These are phyloP conservation scores for Hypoxylon sp. DNA, from an alignment of 2,329 filamentous ascomycete genomes.

Conservation along the genomic window DNA sequence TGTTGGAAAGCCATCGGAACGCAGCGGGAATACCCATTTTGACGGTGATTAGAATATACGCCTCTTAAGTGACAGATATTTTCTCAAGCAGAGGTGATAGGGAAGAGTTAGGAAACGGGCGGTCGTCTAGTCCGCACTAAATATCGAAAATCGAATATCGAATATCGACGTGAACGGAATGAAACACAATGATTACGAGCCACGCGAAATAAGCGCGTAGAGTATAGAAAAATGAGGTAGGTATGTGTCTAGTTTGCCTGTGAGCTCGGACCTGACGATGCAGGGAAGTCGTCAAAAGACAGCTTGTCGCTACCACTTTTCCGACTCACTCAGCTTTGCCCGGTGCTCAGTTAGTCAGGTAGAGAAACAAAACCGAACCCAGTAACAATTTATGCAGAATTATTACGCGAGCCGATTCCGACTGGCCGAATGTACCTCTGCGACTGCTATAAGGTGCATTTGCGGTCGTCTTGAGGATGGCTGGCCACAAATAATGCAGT, in stretches of 20 bases:
- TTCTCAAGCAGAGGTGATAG: constrained; percentile 4
- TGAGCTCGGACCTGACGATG: constrained; percentile 8
- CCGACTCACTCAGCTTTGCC: constrained; percentile 1
- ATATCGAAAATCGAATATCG: constrained; percentile 22
- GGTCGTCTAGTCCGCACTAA: constrained; percentile 23
- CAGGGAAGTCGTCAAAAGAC: constrained; percentile 10
- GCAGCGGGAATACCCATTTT: constrained; percentile 94
- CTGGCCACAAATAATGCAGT: constrained; percentile 11
- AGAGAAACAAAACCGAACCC: not conserved
- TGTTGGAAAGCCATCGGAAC: constrained; percentile 96
- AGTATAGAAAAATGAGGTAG: constrained; percentile 3
- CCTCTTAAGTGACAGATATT: constrained; percentile 11
- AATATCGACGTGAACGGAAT: constrained; percentile 11
- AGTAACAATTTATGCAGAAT: not conserved
- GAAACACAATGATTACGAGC: constrained; percentile 6
- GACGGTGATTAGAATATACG: constrained; percentile 36
- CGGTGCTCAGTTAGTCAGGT: not conserved
- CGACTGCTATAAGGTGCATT: constrained; percentile 1
- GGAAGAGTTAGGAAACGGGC: constrained; percentile 1
- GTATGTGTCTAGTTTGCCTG: constrained; percentile 11
- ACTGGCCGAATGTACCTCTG: not conserved
- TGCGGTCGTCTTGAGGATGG: constrained; percentile 2
- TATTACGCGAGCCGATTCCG: not conserved
- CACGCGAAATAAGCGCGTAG: constrained; percentile 21
- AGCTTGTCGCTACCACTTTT: constrained; percentile 18